Evolutionary conservation across 345 rosid species (phyloP).

Genomic region (Jatropha curcas): DNA sequence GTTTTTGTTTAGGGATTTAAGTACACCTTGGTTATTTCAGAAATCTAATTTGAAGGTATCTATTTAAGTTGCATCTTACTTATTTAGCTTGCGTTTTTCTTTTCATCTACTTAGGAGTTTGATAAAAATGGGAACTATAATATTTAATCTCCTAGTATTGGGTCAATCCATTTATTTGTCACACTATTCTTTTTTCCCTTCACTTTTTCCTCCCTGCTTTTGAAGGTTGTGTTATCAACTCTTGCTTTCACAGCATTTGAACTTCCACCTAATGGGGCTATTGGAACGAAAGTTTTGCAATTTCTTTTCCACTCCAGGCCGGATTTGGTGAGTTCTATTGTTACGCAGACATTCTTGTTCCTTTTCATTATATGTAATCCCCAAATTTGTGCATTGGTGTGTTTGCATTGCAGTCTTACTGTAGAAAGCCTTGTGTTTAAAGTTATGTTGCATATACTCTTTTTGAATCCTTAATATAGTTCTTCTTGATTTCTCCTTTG

Average conservation of each 20-base stretch:
- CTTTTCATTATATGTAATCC: background rate
- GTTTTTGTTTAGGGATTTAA: background rate
- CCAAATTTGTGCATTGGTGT: too few species aligned
- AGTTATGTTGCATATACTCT: background rate
- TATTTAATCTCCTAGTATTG: background rate
- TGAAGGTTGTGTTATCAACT: slow-evolving; percentile 85
- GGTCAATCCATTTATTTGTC: slow-evolving; percentile 8
- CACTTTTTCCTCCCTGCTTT: slow-evolving; percentile 22
- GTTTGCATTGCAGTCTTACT: slow-evolving; percentile 1
- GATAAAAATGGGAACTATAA: background rate
- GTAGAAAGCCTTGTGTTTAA: slow-evolving; percentile 2
- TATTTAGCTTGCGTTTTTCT: background rate
- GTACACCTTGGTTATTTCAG: background rate
- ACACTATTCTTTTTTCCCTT: slow-evolving; percentile 13
- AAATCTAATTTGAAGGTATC: background rate
- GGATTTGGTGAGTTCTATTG: slow-evolving; percentile 64
- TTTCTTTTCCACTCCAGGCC: slow-evolving; percentile 91
- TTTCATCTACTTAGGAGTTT: background rate
- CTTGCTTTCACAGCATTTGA: slow-evolving; percentile 97
- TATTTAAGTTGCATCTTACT: background rate
- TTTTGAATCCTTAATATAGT: background rate
- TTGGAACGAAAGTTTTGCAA: slow-evolving; percentile 83
- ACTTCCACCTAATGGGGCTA: slow-evolving; percentile 96
- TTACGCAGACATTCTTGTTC: background rate
- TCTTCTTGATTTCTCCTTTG: slow-evolving; percentile 6